Base-by-base conservation (phyloP, 495 filamentous ascomycete species). In the Aspergillus avenaceus region DNA sequence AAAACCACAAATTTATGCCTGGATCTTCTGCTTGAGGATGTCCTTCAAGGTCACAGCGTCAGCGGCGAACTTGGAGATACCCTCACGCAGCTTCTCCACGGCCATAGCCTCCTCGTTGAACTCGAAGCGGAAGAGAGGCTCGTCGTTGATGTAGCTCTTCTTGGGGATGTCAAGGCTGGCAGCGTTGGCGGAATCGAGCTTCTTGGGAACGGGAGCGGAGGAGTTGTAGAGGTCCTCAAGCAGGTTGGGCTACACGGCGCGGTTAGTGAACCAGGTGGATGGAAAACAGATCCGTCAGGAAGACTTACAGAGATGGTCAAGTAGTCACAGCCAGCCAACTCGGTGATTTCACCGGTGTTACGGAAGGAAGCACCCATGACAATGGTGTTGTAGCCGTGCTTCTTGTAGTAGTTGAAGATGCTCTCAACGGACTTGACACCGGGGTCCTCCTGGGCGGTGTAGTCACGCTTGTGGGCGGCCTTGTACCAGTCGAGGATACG, bases 321-420 rank as follows among this genome's bases (percentile, higher is more conserved):
- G 80, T 97, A 99, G 74, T 99, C 93, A 65, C 93, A 97, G 63
- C 93, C 93, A 68, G 90, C 90, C 27, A 99, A 79, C 81, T 99
- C 95, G 37, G 87, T 96, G 74, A 99, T 95, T 78, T 99, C 93
- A 55, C 93, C 93, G 46, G 76, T 72, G 76, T 87, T 96, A 62
- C 93, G 81, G 88, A 99, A 99, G 12, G 91, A 96, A 55, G 93
- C 93, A 65, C 93, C 93, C 93, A 99, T 99, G 67, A 99, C 93
- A 62, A 95, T 95, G 70, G 93, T 98, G 60, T 93, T 91, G 84
- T 99, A 97, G 64, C 87, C 90, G 72, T 79, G 86, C 81, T 97
- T 99, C 89, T 99, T 99, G 85, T 99, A 99, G 87, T 99, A 99
- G 80, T 99, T 95, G 86, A 87, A 99, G 80, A 99, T 99, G 67